Base-by-base conservation (phyloP, 2,329 filamentous ascomycete species). In the Venturiaceae sp. region DNA sequence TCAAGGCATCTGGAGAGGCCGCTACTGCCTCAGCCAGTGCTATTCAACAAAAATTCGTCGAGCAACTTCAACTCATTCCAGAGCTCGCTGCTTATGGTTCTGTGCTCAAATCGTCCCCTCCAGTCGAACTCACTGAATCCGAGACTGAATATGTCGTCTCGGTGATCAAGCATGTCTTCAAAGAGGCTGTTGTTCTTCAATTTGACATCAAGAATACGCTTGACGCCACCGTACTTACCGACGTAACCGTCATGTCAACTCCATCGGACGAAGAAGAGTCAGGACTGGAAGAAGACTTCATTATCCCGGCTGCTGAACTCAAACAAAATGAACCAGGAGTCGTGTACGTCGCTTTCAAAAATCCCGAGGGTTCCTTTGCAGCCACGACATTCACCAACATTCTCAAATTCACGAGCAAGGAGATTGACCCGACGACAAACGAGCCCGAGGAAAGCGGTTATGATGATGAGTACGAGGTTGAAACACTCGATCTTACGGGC, bases 81-180 rank as follows among this genome's bases (percentile, higher is more conserved):
- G 92, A 97, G 72, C 84, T 99, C 79, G 88, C 87, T 69, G 85
- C 87, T 63, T 96, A 96, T 71, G 94, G 94, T 66, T 82, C 81
- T 63, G 84, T 97, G 13, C 87, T 99, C 78, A 97, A 96, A 77
- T 96, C 92, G 46, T 95, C 90, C 60, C 75, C 83, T 28, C 76
- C 88, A 54, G 83, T 95, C 64, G 92, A 96, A 74, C 85, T 99
- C 62, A 97, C 94, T 19, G 94, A 99, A 73, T 90, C 90, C 57
- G 94, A 97, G 75, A 97, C 92, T 21, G 94, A 99, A 74, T 99
- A 99, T 67, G 91, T 96, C 55, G 94, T 99, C 61, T 85, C 83
- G 36, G 86, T 94, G 23, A 83, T 96, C 74, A 99, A 99, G 79
- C 94, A 99, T 71, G 85, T 99, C 67, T 99, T 96, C 85, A 95